Base-by-base conservation (phyloP, 2,329 filamentous ascomycete species). In the Colletotrichum sp. region DNA sequence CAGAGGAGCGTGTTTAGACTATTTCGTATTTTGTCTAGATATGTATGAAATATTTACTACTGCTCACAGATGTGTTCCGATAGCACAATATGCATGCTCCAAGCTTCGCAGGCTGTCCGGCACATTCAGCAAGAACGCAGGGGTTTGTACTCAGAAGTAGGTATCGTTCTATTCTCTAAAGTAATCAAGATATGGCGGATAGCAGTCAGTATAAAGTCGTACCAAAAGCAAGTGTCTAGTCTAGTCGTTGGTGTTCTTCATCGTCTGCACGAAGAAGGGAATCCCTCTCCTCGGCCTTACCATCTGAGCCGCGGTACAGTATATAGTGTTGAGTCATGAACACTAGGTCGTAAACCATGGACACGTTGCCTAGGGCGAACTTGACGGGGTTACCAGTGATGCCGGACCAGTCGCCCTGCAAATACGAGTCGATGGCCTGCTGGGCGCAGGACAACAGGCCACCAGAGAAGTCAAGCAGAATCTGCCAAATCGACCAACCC, bases 361-460 rank as follows among this genome's bases (percentile, higher is more conserved):
- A 95, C 62, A 98, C 92, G 81, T 98, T 96, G 16, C 95, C 94
- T 57, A 99, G 89, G 4, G 93, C 92, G 75, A 99, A 92, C 87
- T 99, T 99, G 80, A 97, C 93, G 1, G 96, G 95, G 83, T 99
- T 99, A 2, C 96, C 96, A 0, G 93, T 96, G 74, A 99, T 89
- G 26, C 96, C 97, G 64, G 93, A 94, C 96, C 96, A 98, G 86
- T 98, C 95, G 71, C 90, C 90, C 84, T 97, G 93, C 49, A 98
- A 86, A 75, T 93, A 95, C 76, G 95, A 96, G 86, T 99, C 97
- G 77, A 99, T 93, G 26, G 93, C 86, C 77, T 98, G 90, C 85
- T 99, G 97, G 4, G 91, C 86, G 69, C 98, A 89, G 76, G 95
- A 98, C 66, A 99, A 87, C 21, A 97, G 82, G 44, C 96, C 96